Evolutionary conservation across 2,329 filamentous ascomycete genomes (phyloP), one percentile per base, ranked within the genome.

Genomic region (Cordyceps tenuipes): DNA sequence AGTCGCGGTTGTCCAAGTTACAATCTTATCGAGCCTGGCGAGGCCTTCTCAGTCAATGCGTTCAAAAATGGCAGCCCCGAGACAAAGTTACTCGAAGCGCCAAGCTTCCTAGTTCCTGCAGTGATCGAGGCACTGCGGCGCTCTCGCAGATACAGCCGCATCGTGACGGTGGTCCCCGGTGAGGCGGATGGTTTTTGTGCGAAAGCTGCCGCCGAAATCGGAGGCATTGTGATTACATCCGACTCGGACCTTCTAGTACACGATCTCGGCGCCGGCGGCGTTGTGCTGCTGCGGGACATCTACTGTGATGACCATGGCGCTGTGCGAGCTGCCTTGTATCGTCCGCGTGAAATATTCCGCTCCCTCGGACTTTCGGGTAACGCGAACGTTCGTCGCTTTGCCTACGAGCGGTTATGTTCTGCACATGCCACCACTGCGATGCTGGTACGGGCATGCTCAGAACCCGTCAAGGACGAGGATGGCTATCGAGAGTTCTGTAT

Each of bases 181-280:
- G 93, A 97, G 73, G 93, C 93, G 1, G 93, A 97, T 69, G 73
- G 79, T 26, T 94, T 84, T 73, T 96, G 91, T 70, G 91, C 90
- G 3, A 73, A 79, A 15, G 78, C 85, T 57, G 79, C 89, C 7
- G 77, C 77, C n/a, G 63, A 75, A 2, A 68, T 77, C 34, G 77
- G 79, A 2, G 83, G 82, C 0, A 75, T 77, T 1, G 80, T 91
- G 15, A 73, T 97, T 7, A 95, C 91, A 0, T 86, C 85, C n/a
- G 93, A 97, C 67, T 95, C 91, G 0, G 93, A 97, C 68, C 78
- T 97, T 9, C 76, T 96, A 0, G 79, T 93, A 0, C 86, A 92
- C 68, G 81, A 90, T 61, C 78, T 93, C 9, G 87, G 86, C 0
- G 64, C 79, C 1, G 87, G 87, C 0, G 76, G 78, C 1, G 84